Base-by-base conservation (phyloP, 495 filamentous ascomycete species). In the Penicillium coffeae region DNA sequence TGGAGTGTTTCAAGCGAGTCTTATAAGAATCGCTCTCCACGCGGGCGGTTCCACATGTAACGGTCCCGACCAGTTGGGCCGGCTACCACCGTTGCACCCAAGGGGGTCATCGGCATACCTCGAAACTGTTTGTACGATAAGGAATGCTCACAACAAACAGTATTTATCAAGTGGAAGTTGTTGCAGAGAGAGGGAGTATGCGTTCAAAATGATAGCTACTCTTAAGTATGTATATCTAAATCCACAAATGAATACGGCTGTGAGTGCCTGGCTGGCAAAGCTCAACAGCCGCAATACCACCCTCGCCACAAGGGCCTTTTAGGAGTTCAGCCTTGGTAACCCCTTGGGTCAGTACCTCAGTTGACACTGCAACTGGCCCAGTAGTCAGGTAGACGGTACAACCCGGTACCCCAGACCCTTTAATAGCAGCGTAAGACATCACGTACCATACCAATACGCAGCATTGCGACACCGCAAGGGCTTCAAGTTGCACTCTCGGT, bases 1-100 rank as follows among this genome's bases (percentile, higher is more conserved):
- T n/a, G 25, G 10, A 4, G 25, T 30, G 25, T 30, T 30, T 30
- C 25, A 30, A 30, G 25, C 25, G 25, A 30, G 25, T 5, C 25
- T 5, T 4, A 30, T 30, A 30, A 30, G 25, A 5, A 10, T 30
- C 25, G 25, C 4, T 30, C 4, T 30, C 8, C n/a, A n/a, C n/a
- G n/a, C 47, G 47, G 48, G 20, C 37, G 51, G 56, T 54, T 53
- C 56, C 54, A 60, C 54, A 56, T 63, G 66, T 71, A 71, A 71
- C 68, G 54, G 61, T 70, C 55, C 56, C 59, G 50, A 32, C 54
- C 49, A 59, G 55, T 51, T 60, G 60, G 60, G 63, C 55, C 59
- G 52, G 47, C 56, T 72, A 70, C 66, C 66, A 72, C 69, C 69
- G 69, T 72, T 70, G 66, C 69, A 72, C 65, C 54, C 62, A 66